phyloP scores from a whole-genome alignment of 352 stramenopile genomes.

The Pythium utonaiense region DNA sequence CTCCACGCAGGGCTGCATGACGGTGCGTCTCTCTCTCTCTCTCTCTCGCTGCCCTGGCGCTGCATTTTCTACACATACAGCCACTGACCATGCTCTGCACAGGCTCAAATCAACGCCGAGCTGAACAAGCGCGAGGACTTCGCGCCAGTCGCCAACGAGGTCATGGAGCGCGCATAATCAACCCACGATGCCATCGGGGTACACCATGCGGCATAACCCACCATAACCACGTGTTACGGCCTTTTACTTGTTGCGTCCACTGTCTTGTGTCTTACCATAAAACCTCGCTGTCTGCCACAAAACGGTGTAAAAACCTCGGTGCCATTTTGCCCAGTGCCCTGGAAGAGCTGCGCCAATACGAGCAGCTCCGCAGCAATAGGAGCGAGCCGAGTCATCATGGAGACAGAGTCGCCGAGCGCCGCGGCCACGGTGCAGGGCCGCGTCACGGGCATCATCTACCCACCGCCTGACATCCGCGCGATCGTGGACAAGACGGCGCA shows the following conservation, averaged over 20 bases:
- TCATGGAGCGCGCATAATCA: constrained; percentile 56
- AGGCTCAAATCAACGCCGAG: constrained; percentile 90
- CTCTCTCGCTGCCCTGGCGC: not conserved
- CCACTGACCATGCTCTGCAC: not conserved
- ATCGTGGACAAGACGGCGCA: constrained; percentile 98
- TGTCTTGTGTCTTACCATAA: not conserved
- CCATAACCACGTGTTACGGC: not conserved
- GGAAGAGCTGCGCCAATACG: not conserved
- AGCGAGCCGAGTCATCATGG: not conserved
- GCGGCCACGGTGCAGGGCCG: constrained; percentile 49
- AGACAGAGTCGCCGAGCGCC: constrained; percentile 19
- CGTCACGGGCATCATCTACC: constrained; percentile 94
- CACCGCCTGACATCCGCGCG: constrained; percentile 96
- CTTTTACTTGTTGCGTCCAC: constrained; percentile 4
- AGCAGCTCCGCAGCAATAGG: not conserved
- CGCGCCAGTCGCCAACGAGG: constrained; percentile 35
- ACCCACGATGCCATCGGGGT: too few relatives aligned
- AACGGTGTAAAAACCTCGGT: not conserved
- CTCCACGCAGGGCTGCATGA: constrained; percentile 92
- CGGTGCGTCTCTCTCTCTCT: constrained; percentile 32
- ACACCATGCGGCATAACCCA: too few relatives aligned
- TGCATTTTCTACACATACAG: not conserved
- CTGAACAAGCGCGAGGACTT: constrained; percentile 82
- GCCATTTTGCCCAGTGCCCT: constrained; percentile 2
- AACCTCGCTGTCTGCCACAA: not conserved